Evolutionary conservation across 176 grass and related monocot genomes (phyloP).

Genomic region (Musa beccarii): DNA sequence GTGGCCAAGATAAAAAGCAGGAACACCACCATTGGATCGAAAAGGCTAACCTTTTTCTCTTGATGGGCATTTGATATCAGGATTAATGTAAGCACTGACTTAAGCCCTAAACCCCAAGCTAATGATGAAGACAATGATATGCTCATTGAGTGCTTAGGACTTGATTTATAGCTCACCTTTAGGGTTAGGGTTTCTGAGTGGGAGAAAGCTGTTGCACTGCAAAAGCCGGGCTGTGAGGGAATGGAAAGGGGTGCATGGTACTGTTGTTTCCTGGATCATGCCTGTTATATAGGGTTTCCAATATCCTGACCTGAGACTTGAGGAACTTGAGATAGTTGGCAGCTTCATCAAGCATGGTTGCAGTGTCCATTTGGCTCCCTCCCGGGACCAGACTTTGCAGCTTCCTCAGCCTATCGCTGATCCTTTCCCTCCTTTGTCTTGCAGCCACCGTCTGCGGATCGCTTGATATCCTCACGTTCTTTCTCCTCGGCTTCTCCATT

Average conservation of each 20-base stretch:
- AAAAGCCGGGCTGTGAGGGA: not conserved
- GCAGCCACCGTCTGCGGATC: not conserved
- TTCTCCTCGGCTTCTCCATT: not conserved
- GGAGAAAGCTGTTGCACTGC: not conserved
- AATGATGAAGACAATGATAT: constrained; percentile 4
- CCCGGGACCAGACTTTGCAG: not conserved
- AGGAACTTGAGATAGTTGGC: not conserved
- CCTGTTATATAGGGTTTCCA: not conserved
- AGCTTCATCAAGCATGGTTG: not conserved
- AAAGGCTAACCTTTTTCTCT: no score
- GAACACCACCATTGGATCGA: no score
- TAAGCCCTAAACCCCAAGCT: not conserved
- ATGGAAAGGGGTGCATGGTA: not conserved
- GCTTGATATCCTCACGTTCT: not conserved
- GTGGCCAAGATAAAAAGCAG: no score
- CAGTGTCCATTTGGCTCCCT: not conserved
- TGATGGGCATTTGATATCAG: not conserved
- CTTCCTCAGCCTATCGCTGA: not conserved
- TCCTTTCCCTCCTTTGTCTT: not conserved
- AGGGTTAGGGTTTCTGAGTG: not conserved
- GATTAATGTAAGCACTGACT: not conserved
- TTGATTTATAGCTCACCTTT: not conserved
- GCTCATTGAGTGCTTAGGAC: not conserved
- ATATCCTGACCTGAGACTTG: not conserved
- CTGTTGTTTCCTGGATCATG: not conserved